Evolutionary conservation across 306 rosid genomes (phyloP).

Genomic region (Fagus sylvatica): DNA sequence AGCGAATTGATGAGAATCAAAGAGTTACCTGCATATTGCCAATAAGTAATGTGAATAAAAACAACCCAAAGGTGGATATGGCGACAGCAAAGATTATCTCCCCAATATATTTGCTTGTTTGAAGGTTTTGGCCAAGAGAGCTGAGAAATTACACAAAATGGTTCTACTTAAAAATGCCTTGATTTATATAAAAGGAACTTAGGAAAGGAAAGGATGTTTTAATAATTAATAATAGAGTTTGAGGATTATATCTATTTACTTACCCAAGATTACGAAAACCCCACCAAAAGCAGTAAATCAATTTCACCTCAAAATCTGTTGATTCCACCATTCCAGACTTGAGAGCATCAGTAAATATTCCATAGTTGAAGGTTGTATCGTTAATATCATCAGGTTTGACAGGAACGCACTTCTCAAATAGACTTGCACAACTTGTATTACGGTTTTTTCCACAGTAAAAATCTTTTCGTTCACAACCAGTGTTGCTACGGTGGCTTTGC

Average conservation of each 20-base stretch:
- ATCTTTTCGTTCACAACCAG: too few relatives aligned
- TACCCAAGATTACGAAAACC: constrained; percentile 80
- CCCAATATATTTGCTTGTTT: constrained; percentile 53
- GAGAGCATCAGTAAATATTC: constrained; percentile 66
- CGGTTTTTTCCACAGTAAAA: constrained; percentile 28
- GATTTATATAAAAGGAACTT: too few relatives aligned
- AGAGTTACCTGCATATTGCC: constrained; percentile 86
- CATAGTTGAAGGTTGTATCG: constrained; percentile 50
- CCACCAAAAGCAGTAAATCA: constrained; percentile 93
- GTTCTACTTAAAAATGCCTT: background rate
- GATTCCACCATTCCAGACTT: constrained; percentile 34
- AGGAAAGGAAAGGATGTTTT: too few relatives aligned
- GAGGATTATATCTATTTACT: constrained; percentile 1
- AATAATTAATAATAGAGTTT: background rate
- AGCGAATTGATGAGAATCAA: constrained; percentile 2
- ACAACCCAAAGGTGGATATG: constrained; percentile 70
- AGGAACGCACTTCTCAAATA: constrained; percentile 34
- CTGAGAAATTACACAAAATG: constrained; percentile 40
- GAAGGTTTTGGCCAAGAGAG: constrained; percentile 79
- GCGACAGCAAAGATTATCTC: constrained; percentile 67
- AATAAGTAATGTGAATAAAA: constrained; percentile 73
- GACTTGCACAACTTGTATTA: accelerated
- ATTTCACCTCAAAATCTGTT: constrained; percentile 43
- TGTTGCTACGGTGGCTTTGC: constrained; percentile 8
- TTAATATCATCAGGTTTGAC: constrained; percentile 21